Base-by-base conservation (phyloP, 768 basidiomycete genomes). In the Russula lepida region DNA sequence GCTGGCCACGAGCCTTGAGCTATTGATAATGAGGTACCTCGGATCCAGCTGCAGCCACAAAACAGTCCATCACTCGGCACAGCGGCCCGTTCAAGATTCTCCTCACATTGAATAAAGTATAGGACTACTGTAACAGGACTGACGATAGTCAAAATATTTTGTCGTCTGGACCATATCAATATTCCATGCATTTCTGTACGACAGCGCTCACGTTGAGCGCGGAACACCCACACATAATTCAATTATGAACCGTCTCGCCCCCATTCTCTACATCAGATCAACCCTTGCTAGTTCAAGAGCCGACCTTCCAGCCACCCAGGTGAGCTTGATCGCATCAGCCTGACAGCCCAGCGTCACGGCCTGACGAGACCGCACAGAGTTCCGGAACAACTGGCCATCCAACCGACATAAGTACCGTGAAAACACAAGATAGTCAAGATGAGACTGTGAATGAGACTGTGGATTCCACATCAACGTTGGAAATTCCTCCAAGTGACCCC, bases 191-290 rank as follows among this genome's bases (percentile, higher is more conserved):
- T 47, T 43, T 54, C 3, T 48, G 54, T 7, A 13, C 30, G 25
- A 49, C 37, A 43, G 25, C 51, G 13, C 33, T 37, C 15, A 32
- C 15, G 15, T 17, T 17, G 23, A 37, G 33, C 25, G 25, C 25
- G 17, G 46, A 0, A 9, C 46, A 15, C 13, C 13, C 30, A 50
- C 21, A 27, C 43, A 51, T 48, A 13, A 50, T 28, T 32, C 37
- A 6, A 41, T 37, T 50, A 63, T 63, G 62, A 58, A 63, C 52
- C 62, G 56, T 33, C 47, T 63, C 23, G 4, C 62, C 37, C 37
- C 62, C 27, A 32, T 63, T 8, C 57, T 63, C 25, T 63, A 54
- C 52, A 58, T 63, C 32, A 47, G 62, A 43, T 63, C 62, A 33
- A 63, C 62, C n/a, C 52, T 63, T 25, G 35, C 57, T n/a, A 54